These are phyloP conservation scores for Cavenderia fasciculata DNA, from an alignment of 78 protist genomes.

Conservation along the genomic window DNA sequence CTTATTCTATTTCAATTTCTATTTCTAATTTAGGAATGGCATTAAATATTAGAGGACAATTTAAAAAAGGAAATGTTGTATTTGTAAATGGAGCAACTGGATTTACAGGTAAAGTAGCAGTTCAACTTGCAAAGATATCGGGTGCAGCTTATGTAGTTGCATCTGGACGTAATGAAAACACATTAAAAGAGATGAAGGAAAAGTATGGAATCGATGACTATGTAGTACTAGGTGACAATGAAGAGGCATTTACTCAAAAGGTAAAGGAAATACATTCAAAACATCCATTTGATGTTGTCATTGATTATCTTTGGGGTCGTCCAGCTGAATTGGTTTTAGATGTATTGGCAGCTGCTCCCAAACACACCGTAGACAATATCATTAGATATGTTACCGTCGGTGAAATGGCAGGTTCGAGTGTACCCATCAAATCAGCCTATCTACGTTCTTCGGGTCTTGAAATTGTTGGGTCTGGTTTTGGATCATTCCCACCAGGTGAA, in stretches of 20 bases:
- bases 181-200: not conserved
- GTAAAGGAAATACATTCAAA: not conserved
- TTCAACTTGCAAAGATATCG: slow-evolving; percentile 32
- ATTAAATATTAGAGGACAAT: slow-evolving; percentile 3
- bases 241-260: not conserved
- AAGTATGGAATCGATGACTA: not conserved
- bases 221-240: not conserved
- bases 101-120: slow-evolving; percentile 43
- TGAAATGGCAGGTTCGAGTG: slow-evolving; percentile 46
- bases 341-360: not conserved
- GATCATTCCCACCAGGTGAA: not conserved
- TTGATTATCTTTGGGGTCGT: slow-evolving; percentile 39
- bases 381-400: slow-evolving; percentile 19
- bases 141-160: slow-evolving; percentile 38
- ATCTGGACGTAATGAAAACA: slow-evolving; percentile 13
- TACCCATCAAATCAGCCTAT: not conserved
- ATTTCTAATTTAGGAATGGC: no score
- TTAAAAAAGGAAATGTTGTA: slow-evolving; percentile 16
- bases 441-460: slow-evolving; percentile 27
- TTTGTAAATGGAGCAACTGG: slow-evolving; percentile 68
- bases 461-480: slow-evolving; percentile 34
- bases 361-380: not conserved
- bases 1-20: no score
- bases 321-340: slow-evolving; percentile 16
- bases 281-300: slow-evolving; percentile 13